Percentiles rank a stretch among this genome's conserved stretches.
These are phyloP conservation scores for Aureobasidium sp. DNA, from an alignment of 2,329 filamentous ascomycete genomes.

Conservation along the genomic window DNA sequence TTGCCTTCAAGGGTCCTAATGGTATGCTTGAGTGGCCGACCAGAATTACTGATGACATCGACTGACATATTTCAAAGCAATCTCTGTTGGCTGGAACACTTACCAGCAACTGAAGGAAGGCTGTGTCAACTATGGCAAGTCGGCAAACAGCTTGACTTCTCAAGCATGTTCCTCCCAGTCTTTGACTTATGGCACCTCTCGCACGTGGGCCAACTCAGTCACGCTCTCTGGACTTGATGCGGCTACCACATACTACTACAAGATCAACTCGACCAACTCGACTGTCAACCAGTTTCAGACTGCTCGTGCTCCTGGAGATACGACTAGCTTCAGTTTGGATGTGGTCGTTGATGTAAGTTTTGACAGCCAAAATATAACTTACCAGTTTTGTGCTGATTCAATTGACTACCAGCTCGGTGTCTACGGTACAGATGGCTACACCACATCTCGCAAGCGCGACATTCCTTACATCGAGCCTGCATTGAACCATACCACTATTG, in stretches of 20 bases:
- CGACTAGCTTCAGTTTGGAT: conserved; percentile 46
- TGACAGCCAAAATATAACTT: too few species aligned
- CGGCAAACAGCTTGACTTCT: conserved; percentile 32
- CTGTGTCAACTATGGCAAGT: conserved; percentile 49
- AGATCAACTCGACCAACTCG: conserved; percentile 52
- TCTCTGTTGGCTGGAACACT: conserved; percentile 52
- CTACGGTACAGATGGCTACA: conserved; percentile 43
- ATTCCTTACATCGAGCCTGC: conserved; percentile 46
- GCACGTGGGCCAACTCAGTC: conserved; percentile 48
- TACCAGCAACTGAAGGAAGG: conserved; percentile 40
- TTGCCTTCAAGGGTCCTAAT: conserved; percentile 45
- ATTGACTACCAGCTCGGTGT: conserved; percentile 42
- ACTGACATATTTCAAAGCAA: conserved; percentile 30
- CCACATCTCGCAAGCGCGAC: conserved; percentile 42
- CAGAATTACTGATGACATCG: neutral
- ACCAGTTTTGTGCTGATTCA: conserved; percentile 17
- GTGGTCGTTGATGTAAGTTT: conserved; percentile 48
- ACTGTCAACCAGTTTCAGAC: conserved; percentile 49
- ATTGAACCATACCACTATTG: conserved; percentile 54
- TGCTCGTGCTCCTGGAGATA: conserved; percentile 48
- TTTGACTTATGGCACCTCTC: conserved; percentile 47
- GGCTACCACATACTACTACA: conserved; percentile 55
- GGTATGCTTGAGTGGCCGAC: conserved; percentile 26
- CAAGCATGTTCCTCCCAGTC: conserved; percentile 42
- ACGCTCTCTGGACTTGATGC: conserved; percentile 41